Evolutionary conservation across 768 basidiomycete species (phyloP), one percentile per base, ranked within the genome.

Genomic region (Termitomyces sp.): DNA sequence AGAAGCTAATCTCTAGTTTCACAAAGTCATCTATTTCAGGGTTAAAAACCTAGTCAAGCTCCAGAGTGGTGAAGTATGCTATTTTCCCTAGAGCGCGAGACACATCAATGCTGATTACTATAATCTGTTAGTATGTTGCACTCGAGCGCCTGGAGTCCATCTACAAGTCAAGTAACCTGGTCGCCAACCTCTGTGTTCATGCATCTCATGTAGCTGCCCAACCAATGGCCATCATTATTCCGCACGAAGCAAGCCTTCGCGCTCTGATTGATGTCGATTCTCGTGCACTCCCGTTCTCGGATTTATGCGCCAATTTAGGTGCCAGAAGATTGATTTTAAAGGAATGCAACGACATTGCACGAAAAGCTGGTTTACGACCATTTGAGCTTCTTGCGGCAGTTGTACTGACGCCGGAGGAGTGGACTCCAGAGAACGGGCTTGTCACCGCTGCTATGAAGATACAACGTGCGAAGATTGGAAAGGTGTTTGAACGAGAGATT

Each of bases 361-460:
- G 88, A 83, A 92, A 88, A 80, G 84, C 79, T 53, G 86, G 85
- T 2, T 87, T 96, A 69, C 91, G 88, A 74, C 63, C 79, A 54
- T 83, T 90, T 75, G 93, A 96, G 75, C 72, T 84, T 57, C 73
- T 94, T 22, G 81, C 86, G 65, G 85, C 76, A 14, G 87, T 94
- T 18, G 77, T 96, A 24, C 68, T 96, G 65, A 87, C 86, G 3
- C 65, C 84, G 20, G 88, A 94, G 13, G 92, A 94, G 72, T 95
- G 94, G 94, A 94, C 92, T 8, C 88, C 92, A 0, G 87, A 92
- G 75, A 90, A 70, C 62, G 94, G 91, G 54, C 74, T 94, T 35
- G 80, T 93, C 54, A 95, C 93, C 0, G 89, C 93, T n/a, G 93
- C 93, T 57, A 90, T 92, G 80, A 94, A 96, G 81, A 78, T 95